phyloP scores from a whole-genome alignment of 805 yeast species.

The Diddensiella santjacobensis region DNA sequence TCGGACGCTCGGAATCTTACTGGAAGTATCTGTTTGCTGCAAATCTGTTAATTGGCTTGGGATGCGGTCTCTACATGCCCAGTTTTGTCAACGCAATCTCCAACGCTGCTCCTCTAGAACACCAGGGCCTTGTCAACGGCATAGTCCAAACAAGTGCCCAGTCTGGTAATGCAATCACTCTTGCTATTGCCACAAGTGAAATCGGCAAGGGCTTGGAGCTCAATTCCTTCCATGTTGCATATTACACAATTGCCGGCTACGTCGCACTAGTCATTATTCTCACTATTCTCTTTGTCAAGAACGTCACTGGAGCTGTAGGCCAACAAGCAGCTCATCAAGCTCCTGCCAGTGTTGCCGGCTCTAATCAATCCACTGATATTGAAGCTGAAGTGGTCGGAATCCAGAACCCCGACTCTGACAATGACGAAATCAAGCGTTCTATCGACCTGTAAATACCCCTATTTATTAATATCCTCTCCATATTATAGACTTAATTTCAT shows the following conservation, averaged over 20 bases:
- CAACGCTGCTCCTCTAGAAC: constrained; percentile 35
- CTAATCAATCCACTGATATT: too few species aligned
- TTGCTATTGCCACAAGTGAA: constrained; percentile 27
- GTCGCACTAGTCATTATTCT: constrained; percentile 9
- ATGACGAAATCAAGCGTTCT: neutral
- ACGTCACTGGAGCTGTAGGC: neutral
- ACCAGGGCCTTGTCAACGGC: constrained; percentile 41
- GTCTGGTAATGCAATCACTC: constrained; percentile 33
- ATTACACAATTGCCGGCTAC: constrained; percentile 17
- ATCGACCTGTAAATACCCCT: too few species aligned
- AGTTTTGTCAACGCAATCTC: constrained; percentile 34
- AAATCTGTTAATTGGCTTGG: constrained; percentile 27
- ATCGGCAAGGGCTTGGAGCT: constrained; percentile 10
- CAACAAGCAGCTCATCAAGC: neutral
- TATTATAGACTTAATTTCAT: too few species aligned
- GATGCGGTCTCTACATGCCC: constrained; percentile 35
- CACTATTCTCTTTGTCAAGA: constrained; percentile 6
- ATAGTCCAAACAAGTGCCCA: constrained; percentile 37
- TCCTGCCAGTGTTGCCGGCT: neutral
- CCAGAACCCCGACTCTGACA: neutral
- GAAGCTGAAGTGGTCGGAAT: neutral
- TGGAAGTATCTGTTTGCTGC: constrained; percentile 34
- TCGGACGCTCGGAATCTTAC: constrained; percentile 24
- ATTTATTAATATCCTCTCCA: too few species aligned
- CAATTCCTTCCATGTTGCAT: constrained; percentile 11